Evolutionary conservation across 306 rosid species (phyloP).

Genomic region (Prunus padus): DNA sequence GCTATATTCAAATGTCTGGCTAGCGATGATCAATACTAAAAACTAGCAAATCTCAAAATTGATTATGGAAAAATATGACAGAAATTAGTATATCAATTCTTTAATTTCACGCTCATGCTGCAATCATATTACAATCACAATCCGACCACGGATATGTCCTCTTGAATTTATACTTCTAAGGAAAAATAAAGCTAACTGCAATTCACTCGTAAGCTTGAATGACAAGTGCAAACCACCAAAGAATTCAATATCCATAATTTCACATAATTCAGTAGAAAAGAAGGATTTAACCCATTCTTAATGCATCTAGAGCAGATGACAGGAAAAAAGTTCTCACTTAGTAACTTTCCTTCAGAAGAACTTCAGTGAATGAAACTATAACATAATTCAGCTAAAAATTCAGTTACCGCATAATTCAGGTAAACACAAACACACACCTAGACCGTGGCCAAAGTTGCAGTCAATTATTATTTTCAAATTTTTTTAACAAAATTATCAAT

Average conservation of each 20-base stretch:
- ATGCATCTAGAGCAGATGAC: too few species aligned
- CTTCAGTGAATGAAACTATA: not conserved
- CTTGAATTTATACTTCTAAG: too few species aligned
- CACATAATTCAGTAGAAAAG: too few species aligned
- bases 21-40: not conserved
- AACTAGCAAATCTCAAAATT: not conserved
- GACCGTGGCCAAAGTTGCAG: not conserved
- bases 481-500: not conserved
- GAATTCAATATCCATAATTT: not conserved
- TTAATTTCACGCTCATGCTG: not conserved
- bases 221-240: not conserved
- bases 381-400: not conserved
- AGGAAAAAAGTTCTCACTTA: too few species aligned
- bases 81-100: not conserved
- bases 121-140: not conserved
- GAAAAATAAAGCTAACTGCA: not conserved
- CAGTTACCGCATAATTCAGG: not conserved
- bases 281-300: too few species aligned
- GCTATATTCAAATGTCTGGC: too few species aligned
- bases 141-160: too few species aligned
- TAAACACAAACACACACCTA: not conserved
- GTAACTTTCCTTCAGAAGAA: not conserved
- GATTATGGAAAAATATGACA: not conserved
- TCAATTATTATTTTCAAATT: not conserved
- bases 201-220: not conserved